Evolutionary conservation across 257 asterid species (phyloP).

Genomic region (Petrea volubilis): DNA sequence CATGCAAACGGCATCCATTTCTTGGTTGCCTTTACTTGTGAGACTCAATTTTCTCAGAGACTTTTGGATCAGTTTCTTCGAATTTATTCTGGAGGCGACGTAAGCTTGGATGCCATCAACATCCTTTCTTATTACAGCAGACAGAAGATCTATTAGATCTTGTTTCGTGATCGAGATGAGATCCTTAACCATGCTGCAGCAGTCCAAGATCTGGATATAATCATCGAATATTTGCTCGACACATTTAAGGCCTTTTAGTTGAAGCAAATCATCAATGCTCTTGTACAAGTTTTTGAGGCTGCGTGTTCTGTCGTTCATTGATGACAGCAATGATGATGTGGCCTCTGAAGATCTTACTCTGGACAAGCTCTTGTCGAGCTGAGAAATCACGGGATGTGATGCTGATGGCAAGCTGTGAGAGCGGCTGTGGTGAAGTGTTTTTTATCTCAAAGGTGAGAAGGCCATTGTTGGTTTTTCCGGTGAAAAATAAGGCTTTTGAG

Average conservation of each 20-base stretch:
- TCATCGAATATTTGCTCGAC: conserved; percentile 33
- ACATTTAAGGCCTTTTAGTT: conserved; percentile 25
- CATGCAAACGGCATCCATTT: conserved; percentile 13
- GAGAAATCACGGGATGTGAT: conserved; percentile 32
- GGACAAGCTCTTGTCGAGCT: conserved; percentile 28
- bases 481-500: conserved; percentile 9
- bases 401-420: conserved; percentile 45
- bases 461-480: conserved; percentile 23
- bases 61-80: conserved; percentile 37
- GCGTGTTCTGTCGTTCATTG: conserved; percentile 20
- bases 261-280: conserved; percentile 33
- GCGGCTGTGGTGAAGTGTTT: conserved; percentile 38
- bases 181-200: conserved; percentile 31
- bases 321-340: conserved; percentile 27
- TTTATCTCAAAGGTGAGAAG: conserved; percentile 45
- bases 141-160: conserved; percentile 28
- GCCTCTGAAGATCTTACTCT: conserved; percentile 27
- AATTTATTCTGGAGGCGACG: conserved; percentile 16
- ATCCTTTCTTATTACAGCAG: conserved; percentile 35
- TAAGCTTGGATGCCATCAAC: conserved; percentile 9
- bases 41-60: conserved; percentile 26
- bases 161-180: conserved; percentile 27
- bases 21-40: background rate
- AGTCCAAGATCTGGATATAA: conserved; percentile 33
- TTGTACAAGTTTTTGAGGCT: conserved; percentile 30